Base-by-base conservation (phyloP, 768 basidiomycete genomes). In the Podaxis sp. region DNA sequence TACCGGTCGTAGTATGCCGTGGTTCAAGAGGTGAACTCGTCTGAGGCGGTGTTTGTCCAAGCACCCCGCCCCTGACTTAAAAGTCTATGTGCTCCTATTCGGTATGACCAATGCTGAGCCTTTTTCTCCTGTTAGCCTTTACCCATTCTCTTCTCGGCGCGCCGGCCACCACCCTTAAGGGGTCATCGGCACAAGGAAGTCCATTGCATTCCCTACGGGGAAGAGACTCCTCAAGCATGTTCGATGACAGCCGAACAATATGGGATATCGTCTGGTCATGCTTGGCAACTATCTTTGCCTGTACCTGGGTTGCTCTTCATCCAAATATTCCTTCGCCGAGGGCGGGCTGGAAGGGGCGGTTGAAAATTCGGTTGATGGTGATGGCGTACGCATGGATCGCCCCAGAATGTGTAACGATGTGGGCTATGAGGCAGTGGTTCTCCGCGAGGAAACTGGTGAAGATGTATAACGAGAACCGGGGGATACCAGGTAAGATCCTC, bases 281-380 rank as follows among this genome's bases (percentile, higher is more conserved):
- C 46, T 24, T 70, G 3, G 66, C 63, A 1, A 69, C 68, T 1
- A 60, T 68, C 10, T 68, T 72, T 48, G 63, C 66, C 4, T 72
- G 67, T 52, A 66, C 69, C 2, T 70, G 71, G 70, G 63, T 69
- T 17, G 59, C 70, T 1, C 37, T 70, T 13, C 70, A 70, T 54
- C 67, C 65, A 1, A 70, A 70, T 28, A 56, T 70, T n/a, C 69
- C 69, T 40, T 59, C 58, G 12, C 58, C 58, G 2, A 59, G 51
- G 38, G 58, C 58, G 15, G 22, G 28, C 13, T 52, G 6, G 48
- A 22, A 22, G 7, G 40, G 36, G 3, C 26, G 49, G 6, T 26
- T 59, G 11, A 59, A 59, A 37, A 51, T 37, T 30, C 37, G 53
- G 53, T 22, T 65, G 30, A 11, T 56, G 28, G 24, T 65, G 11